Evolutionary conservation across 257 asterid genomes (phyloP), one percentile per base, ranked within the genome.

Genomic region (Euphrasia confusa): DNA sequence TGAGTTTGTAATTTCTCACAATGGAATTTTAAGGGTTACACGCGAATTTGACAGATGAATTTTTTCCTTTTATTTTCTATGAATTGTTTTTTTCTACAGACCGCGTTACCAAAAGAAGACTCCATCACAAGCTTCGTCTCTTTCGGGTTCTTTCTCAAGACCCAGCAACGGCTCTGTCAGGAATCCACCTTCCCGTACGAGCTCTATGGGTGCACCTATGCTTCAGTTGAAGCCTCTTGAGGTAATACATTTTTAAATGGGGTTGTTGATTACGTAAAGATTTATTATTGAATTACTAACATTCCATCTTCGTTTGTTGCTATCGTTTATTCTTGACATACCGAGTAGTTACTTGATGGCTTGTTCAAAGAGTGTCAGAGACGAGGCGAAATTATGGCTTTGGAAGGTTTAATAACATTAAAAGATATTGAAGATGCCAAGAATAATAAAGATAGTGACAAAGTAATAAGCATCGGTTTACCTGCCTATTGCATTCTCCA

Each of bases 401-500:
- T 83, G 18, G 77, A 83, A 72, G 99, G 99, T 45, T 67, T 74
- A 64, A 75, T 89, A 65, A 83, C 88, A 56, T 65, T 65, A 21
- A 72, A 85, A 68, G 99, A 93, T 72, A 79, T 93, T 32, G 97
- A 89, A 67, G 86, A 85, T 70, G 91, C 90, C 32, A 83, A 76
- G 83, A 81, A 74, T 35, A 75, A 77, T 61, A 87, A 75, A 82
- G 81, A 78, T 14, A 63, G 68, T 62, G 79, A 80, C 11, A 63
- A 63, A 52, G 73, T 87, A 67, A 69, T 89, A 57, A 80, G 80
- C 77, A 69, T 80, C 3, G 99, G 99, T 55, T 72, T 93, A 65
- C 99, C 97, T 50, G 88, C 99, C 65, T 93, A 81, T 76, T 75
- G 91, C 84, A 64, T 87, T 69, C 85, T 84, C 74, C 91, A 82